Evolutionary conservation across 208 protist genomes (phyloP), one percentile per base, ranked within the genome.

Genomic region (Leishmania turanica): DNA sequence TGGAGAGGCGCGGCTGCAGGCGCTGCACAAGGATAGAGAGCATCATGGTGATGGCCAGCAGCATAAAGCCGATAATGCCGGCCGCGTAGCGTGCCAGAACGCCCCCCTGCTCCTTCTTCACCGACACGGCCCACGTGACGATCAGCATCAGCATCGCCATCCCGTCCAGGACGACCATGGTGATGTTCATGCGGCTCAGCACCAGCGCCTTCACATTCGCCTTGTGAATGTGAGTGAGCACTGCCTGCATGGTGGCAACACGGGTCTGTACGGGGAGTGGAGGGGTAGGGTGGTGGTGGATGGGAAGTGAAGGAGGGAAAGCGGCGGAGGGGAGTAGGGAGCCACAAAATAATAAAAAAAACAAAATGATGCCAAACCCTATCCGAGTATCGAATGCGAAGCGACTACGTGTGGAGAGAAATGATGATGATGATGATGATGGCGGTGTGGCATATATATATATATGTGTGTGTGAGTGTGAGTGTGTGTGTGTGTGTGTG

Each of bases 181-280:
- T 89, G 49, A 94, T 64, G 79, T 92, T 96, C 80, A 93, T 88
- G 65, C 90, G 79, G 53, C 85, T 94, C 27, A 97, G 83, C 34
- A 96, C 75, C 54, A 96, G 66, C n/a, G 91, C 89, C 87, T 94
- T 93, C 75, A 95, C 71, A 78, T 95, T 96, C 79, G 91, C 89
- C 53, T 83, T 79, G 65, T 93, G 87, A 76, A 95, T 94, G 56
- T 94, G 90, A 13, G 88, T 83, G 31, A 93, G 74, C 15, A 95
- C 84, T 24, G 90, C 83, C 79, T 95, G 88, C 93, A 96, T 96
- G 11, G 40, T 78, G 68, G 27, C 24, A 24, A 17, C n/a, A 15
- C n/a, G 40, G 69, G 56, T 4, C 24, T 37, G 76, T 21, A n/a
- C 4, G 64, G 40, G 37, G 31, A 51, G 71, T 8, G 81, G 42